Base-by-base conservation (phyloP, 1,284 basidiomycete genomes). In the Sanghuangporus sanghuang region DNA sequence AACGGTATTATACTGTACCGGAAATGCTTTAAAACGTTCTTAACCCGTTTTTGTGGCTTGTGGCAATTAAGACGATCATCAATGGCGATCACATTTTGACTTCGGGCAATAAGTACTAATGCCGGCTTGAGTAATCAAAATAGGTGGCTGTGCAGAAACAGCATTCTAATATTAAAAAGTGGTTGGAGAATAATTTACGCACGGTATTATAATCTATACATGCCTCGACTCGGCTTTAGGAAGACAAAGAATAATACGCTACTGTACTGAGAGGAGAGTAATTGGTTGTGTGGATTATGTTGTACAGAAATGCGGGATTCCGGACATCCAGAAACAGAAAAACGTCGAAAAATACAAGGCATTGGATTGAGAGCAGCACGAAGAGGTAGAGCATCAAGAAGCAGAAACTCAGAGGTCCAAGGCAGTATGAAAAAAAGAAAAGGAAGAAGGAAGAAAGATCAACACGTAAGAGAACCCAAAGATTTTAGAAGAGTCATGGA, bases 151-250 rank as follows among this genome's bases (percentile, higher is more conserved):
- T 32, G 4, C 27, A 32, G 27, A 3, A 32, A 32, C 27, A 0
- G 5, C 27, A 32, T 32, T 23, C 23, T 23, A 23, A 23, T 23
- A 2, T 23, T 23, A 23, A 23, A 23, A 23, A 23, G 27, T 32
- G 27, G 27, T 3, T 3, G 27, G 27, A 32, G 5, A 32, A 32
- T 18, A 46, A 18, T 46, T 46, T 35, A 59, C 48, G 44, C 42
- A 49, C 49, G 40, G 49, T 54, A 61, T 44, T 53, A 61, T 40
- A 44, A 27, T 16, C 18, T 12, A 61, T 46, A 54, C 49, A 61
- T 18, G 49, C 44, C 16, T 7, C 44, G 44, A n/a, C 16, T 14
- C 21, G 16, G 16, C 44, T 46, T 18, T 14, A n/a, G 14, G 21
- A 18, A 18, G 44, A 12, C 7, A 46, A 46, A 46, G 16, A 46